Percentiles rank a stretch among this genome's conserved stretches.
These are phyloP conservation scores for Musa itinerans DNA, from an alignment of 176 grass and related monocot genomes.

Conservation along the genomic window DNA sequence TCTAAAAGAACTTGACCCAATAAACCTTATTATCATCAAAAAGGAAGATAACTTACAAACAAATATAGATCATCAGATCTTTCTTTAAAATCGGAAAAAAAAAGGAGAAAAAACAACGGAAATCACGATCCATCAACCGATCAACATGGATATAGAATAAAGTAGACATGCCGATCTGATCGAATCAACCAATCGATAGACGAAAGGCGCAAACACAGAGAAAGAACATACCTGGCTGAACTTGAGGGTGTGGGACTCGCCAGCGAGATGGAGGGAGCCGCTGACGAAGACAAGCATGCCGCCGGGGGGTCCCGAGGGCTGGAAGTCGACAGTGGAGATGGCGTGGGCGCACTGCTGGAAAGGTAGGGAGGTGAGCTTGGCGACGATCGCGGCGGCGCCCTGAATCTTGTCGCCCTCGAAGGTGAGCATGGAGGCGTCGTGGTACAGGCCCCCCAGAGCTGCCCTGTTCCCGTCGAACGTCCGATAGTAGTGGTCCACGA, in stretches of 20 bases:
- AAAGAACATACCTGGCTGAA: conserved; percentile 1
- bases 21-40: background rate
- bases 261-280: conserved; percentile 15
- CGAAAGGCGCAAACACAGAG: background rate
- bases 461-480: conserved; percentile 12
- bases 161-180: background rate
- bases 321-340: conserved; percentile 13
- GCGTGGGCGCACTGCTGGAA: conserved; percentile 16
- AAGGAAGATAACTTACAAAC: background rate
- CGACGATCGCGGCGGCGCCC: conserved; percentile 2
- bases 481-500: conserved; percentile 13
- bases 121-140: background rate
- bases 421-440: conserved; percentile 13
- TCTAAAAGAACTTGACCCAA: background rate
- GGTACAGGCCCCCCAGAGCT: conserved; percentile 4
- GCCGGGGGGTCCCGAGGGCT: conserved; percentile 8
- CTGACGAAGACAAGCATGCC: conserved; percentile 20
- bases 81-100: background rate
- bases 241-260: conserved; percentile 14
- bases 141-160: background rate
- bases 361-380: conserved; percentile 12
- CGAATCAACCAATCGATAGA: background rate
- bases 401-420: conserved; percentile 14
- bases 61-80: background rate
- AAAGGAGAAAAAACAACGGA: background rate